Percentiles rank a stretch among this genome's conserved stretches.
Evolutionary conservation across 768 basidiomycete species (phyloP).

Genomic region (Phylloporus sp.): DNA sequence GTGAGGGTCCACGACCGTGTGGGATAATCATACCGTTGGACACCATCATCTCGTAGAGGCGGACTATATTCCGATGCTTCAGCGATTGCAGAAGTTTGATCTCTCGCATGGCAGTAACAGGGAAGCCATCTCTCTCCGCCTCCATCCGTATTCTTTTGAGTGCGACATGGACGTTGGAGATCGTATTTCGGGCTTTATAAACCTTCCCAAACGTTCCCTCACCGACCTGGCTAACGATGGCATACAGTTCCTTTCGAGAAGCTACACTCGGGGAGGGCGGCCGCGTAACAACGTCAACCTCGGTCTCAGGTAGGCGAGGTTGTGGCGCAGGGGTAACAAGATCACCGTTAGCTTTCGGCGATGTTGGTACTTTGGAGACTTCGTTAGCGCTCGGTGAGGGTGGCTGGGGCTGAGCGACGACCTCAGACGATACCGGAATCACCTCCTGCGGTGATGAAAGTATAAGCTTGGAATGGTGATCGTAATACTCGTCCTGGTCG

Average conservation of each 20-base stretch:
- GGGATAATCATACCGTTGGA: constrained; percentile 66
- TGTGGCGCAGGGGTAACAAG: constrained; percentile 18
- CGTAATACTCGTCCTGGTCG: constrained; percentile 20
- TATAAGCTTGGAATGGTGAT: not conserved
- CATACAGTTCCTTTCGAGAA: constrained; percentile 62
- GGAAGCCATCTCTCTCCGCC: constrained; percentile 94
- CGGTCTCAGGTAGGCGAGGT: constrained; percentile 19
- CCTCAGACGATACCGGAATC: constrained; percentile 5
- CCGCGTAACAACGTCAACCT: constrained; percentile 24
- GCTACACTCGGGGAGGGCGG: constrained; percentile 26
- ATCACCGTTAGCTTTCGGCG: constrained; percentile 26
- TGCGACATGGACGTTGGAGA: constrained; percentile 77
- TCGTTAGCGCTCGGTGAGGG: constrained; percentile 20
- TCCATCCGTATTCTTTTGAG: constrained; percentile 98
- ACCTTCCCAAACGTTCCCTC: constrained; percentile 99
- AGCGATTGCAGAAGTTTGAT: constrained; percentile 95
- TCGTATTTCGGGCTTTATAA: constrained; percentile 86
- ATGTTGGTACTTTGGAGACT: constrained; percentile 15
- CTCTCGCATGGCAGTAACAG: constrained; percentile 98
- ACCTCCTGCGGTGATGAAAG: constrained; percentile 9
- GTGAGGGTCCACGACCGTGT: not conserved
- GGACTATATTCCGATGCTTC: constrained; percentile 84
- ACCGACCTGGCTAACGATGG: constrained; percentile 89
- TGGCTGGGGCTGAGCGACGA: constrained; percentile 10
- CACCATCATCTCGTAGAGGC: constrained; percentile 97